Evolutionary conservation across 208 protist genomes (phyloP).

Genomic region (Leishmania guyanensis): DNA sequence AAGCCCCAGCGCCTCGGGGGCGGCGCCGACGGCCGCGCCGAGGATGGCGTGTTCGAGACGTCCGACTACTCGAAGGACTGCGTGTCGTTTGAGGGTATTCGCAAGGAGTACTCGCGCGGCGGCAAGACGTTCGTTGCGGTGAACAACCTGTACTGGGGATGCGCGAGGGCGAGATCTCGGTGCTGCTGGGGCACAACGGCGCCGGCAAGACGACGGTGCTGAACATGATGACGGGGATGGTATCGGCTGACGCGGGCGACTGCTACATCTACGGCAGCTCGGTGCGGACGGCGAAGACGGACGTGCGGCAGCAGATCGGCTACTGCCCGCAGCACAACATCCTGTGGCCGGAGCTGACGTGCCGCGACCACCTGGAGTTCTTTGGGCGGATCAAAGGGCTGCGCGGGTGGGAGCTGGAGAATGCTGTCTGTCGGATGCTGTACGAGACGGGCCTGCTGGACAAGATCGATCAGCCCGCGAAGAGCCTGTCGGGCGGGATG

Average conservation of each 20-base stretch:
- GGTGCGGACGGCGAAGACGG: slow-evolving; percentile 46
- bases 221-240: slow-evolving; percentile 90
- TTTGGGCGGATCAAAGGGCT: slow-evolving; percentile 90
- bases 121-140: slow-evolving; percentile 56
- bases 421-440: slow-evolving; percentile 45
- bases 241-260: slow-evolving; percentile 60
- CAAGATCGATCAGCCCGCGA: slow-evolving; percentile 39
- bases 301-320: slow-evolving; percentile 77
- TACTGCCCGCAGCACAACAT: slow-evolving; percentile 55
- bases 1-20: slow-evolving; percentile 16
- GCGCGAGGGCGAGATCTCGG: slow-evolving; percentile 65
- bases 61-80: slow-evolving; percentile 19
- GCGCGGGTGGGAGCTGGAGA: slow-evolving; percentile 31
- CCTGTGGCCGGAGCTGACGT: slow-evolving; percentile 80
- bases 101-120: slow-evolving; percentile 50
- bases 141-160: slow-evolving; percentile 81
- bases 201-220: slow-evolving; percentile 86
- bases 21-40: slow-evolving; percentile 26
- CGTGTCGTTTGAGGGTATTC: slow-evolving; percentile 36
- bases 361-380: slow-evolving; percentile 88
- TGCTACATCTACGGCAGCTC: no score
- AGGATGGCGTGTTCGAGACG: slow-evolving; percentile 47
- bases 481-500: slow-evolving; percentile 71
- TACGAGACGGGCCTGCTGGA: slow-evolving; percentile 59
- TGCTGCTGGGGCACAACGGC: slow-evolving; percentile 82